Base-by-base conservation (phyloP, 1,284 basidiomycete genomes). In the Inonotus hispidus region DNA sequence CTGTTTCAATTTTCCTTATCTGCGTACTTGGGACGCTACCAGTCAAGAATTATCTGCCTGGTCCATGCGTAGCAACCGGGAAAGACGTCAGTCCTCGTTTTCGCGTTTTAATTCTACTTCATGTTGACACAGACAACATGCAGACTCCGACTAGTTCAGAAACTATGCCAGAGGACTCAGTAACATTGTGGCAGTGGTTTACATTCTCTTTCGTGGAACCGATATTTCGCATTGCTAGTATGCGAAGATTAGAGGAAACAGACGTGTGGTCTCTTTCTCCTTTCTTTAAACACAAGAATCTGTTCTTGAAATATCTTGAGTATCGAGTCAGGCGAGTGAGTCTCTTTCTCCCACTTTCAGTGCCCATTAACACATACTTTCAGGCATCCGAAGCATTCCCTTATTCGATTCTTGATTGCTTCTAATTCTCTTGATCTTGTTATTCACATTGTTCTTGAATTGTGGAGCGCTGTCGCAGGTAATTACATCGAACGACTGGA, bases 201-300 rank as follows among this genome's bases (percentile, higher is more conserved):
- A 84, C 82, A 1, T 93, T 93, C 71, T 80, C 82, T 1, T 94
- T 92, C 75, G 80, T 93, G 50, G 82, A 85, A 67, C 83, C 86
- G 0, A 75, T 93, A 53, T 83, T 93, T 68, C 67, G 73, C 56
- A 70, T 85, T n/a, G 82, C 84, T 0, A 73, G 74, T 56, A 71
- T 74, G 39, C 76, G 82, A 56, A 87, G 86, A 29, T 72, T 92
- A 29, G 76, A 88, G 56, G 83, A 84, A 16, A 71, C 72, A n/a
- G 90, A 93, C 68, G 82, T 93, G 0, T 93, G 90, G 79, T 73
- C 68, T 1, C 74, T 93, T 21, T 90, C 88, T 1, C 83, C 85
- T 0, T 88, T 82, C 62, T 84, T 90, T 72, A 80, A 80, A 59
- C 85, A 91, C 64, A 83, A 82, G 63, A 85, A 87, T 64, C 74